Conservation (phyloP, 768 basidiomycete species). For the Lactarius trivialis region DNA sequence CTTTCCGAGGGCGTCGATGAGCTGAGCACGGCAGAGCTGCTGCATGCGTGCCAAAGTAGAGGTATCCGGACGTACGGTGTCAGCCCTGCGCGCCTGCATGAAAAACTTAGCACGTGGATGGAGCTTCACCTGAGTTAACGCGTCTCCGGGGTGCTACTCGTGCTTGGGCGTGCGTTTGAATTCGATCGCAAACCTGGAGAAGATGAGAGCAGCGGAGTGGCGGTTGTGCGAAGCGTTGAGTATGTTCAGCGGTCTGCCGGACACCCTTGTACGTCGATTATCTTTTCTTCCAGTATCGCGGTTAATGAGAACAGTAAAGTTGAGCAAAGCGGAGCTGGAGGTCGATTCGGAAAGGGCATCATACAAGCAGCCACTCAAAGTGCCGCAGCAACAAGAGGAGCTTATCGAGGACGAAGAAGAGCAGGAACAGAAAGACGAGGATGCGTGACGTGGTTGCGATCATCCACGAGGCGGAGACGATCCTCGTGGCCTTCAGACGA, state of each 20-base stretch:
- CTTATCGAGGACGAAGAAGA: conserved; percentile 99
- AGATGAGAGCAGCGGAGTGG: conserved; percentile 77
- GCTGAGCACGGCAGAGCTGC: conserved; percentile 86
- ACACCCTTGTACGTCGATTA: conserved; percentile 69
- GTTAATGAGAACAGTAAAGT: conserved; percentile 39
- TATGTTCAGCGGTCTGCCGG: conserved; percentile 91
- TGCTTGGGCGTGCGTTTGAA: conserved; percentile 92
- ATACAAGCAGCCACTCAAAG: conserved; percentile 98
- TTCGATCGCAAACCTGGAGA: conserved; percentile 74
- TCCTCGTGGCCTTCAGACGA: no score
- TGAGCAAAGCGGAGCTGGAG: conserved; percentile 95
- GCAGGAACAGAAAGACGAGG: conserved; percentile 93
- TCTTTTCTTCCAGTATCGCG: not conserved
- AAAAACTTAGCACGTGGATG: conserved; percentile 92
- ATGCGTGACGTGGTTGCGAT: no score
- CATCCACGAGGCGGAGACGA: no score
- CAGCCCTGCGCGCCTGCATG: conserved; percentile 80
- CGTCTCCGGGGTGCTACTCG: conserved; percentile 88
- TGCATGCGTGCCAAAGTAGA: conserved; percentile 87
- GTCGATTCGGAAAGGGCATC: conserved; percentile 90
- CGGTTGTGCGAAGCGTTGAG: conserved; percentile 76
- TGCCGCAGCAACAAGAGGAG: conserved; percentile 96
- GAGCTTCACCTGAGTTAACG: conserved; percentile 82
- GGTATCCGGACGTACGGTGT: conserved; percentile 87
- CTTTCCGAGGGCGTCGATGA: conserved; percentile 83